Evolutionary conservation across 306 rosid species (phyloP).

Genomic region (Cucumis hystrix): DNA sequence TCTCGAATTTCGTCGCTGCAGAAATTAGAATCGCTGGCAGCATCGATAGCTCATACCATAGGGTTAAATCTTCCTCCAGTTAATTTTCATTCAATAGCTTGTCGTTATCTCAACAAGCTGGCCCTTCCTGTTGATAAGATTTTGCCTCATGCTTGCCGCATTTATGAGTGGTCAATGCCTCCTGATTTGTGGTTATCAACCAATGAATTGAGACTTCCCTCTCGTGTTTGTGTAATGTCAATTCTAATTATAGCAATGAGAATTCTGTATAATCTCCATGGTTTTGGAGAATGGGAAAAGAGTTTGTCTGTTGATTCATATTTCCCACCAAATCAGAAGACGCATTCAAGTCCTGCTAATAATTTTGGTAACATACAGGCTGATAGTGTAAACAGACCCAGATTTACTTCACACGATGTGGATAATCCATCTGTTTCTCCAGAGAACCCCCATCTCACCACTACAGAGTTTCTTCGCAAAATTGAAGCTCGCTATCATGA

Average conservation of each 20-base stretch:
- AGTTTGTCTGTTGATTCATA: conserved; percentile 28
- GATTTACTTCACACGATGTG: conserved; percentile 11
- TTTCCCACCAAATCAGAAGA: conserved; percentile 4
- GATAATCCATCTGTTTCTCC: conserved; percentile 11
- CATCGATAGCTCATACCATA: conserved; percentile 51
- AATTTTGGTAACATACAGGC: conserved; percentile 2
- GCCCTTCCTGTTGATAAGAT: conserved; percentile 51
- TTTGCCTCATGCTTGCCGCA: conserved; percentile 47
- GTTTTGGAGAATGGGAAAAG: conserved; percentile 80
- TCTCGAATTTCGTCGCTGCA: conserved; percentile 38
- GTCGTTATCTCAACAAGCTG: conserved; percentile 40
- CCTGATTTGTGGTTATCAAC: conserved; percentile 63
- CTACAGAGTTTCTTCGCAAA: conserved; percentile 41
- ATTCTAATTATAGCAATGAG: conserved; percentile 69
- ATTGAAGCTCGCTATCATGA: conserved; percentile 47
- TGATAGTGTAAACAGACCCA: conserved; percentile 13
- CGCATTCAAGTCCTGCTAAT: neutral
- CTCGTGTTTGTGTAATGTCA: conserved; percentile 74
- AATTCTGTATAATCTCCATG: conserved; percentile 57
- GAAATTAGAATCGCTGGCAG: conserved; percentile 58
- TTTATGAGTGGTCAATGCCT: conserved; percentile 79
- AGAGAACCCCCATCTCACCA: conserved; percentile 21
- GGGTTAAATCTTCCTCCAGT: conserved; percentile 79
- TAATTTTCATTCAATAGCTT: conserved; percentile 63
- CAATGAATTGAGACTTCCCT: conserved; percentile 57